These are phyloP conservation scores for Termitomyces sp. DNA, from an alignment of 768 basidiomycete genomes.

Conservation along the genomic window DNA sequence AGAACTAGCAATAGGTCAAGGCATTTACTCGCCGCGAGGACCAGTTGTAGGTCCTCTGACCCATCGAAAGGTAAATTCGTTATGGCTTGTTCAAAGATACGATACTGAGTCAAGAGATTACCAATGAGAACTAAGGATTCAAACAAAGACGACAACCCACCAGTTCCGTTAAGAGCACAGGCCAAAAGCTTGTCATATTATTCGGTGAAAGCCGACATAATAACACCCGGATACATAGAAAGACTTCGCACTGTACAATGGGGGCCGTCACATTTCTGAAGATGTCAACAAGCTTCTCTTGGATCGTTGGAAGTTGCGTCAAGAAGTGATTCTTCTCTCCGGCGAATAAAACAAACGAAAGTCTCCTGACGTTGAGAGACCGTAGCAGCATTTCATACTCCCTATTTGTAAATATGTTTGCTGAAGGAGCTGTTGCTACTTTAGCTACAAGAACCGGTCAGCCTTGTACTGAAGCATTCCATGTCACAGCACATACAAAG, in stretches of 20 bases:
- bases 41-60: slow-evolving; percentile 77
- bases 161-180: slow-evolving; percentile 88
- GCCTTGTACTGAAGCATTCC: neutral
- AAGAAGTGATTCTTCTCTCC: slow-evolving; percentile 92
- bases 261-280: slow-evolving; percentile 75
- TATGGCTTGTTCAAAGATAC: slow-evolving; percentile 83
- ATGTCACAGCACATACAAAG: slow-evolving; percentile 51
- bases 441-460: slow-evolving; percentile 39
- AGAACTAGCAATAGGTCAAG: slow-evolving; percentile 88
- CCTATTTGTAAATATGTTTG: slow-evolving; percentile 93
- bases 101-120: slow-evolving; percentile 48
- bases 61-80: slow-evolving; percentile 68
- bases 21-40: slow-evolving; percentile 91
- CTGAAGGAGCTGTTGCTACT: slow-evolving; percentile 81
- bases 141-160: slow-evolving; percentile 35
- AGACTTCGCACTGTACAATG: slow-evolving; percentile 90
- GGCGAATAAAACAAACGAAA: slow-evolving; percentile 82
- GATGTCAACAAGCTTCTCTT: slow-evolving; percentile 94
- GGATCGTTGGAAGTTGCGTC: slow-evolving; percentile 86
- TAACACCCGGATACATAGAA: slow-evolving; percentile 86
- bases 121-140: neutral
- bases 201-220: slow-evolving; percentile 88
- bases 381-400: slow-evolving; percentile 91
- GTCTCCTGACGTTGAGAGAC: slow-evolving; percentile 79
- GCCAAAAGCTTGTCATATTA: slow-evolving; percentile 95